Evolutionary conservation across 2,329 filamentous ascomycete genomes (phyloP), one percentile per base, ranked within the genome.

Genomic region (Phoma herbarum): DNA sequence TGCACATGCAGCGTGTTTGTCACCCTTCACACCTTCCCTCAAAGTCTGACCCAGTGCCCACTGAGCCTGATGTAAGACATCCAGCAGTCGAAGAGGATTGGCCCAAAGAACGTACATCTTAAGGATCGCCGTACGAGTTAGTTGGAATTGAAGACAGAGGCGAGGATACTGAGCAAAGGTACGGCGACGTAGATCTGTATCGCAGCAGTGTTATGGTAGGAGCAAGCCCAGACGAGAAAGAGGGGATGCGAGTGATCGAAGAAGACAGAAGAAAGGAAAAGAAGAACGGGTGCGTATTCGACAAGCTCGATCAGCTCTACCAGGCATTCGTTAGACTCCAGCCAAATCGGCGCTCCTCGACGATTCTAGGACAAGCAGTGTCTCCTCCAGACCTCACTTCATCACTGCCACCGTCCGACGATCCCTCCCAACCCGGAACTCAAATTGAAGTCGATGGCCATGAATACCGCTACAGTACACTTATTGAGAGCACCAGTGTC

Each of bases 151-250:
- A 55, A 14, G 63, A 69, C 25, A 49, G 42, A n/a, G 67, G 67
- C 1, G 56, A 61, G 18, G 62, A 61, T 22, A 61, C 29, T 20
- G 31, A 57, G 3, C 44, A 50, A 29, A 47, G 62, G 18, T 68
- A 69, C 41, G 52, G 45, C 9, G 51, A 62, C 22, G 44, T 60
- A 7, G 41, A 67, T 18, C n/a, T 63, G 7, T 70, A 58, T 25
- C 66, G 64, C 54, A 70, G 69, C 44, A 66, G 63, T 35, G 54
- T 54, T 2, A 69, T 69, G 64, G 23, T 62, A 1, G 67, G 62
- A 42, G 51, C 64, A 7, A 57, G 56, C 22, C 28, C 41, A 16
- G 51, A 61, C 18, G 56, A 63, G 4, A 28, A 41, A n/a, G 33
- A 33, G 33, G 42, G 25, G 8, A 23, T n/a, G 14, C 12, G 14